phyloP scores from a whole-genome alignment of 495 filamentous ascomycete genomes.

The Penicillium paxilli region DNA sequence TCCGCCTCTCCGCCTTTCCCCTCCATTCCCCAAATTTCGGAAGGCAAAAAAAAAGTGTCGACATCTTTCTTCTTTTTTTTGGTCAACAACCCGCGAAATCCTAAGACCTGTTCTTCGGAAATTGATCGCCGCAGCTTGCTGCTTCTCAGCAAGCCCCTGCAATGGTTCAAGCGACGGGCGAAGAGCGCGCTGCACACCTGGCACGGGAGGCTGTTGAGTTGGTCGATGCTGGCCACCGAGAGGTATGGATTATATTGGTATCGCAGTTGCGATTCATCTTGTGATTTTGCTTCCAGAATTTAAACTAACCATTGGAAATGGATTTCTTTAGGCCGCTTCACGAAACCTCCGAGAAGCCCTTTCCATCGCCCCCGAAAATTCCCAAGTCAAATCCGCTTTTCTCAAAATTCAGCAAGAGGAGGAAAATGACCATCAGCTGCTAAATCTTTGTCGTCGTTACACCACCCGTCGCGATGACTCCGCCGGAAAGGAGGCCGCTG shows the following conservation, averaged over 20 bases:
- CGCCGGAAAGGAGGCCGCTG: slow-evolving; percentile 58
- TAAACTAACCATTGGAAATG: not conserved
- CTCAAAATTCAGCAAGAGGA: slow-evolving; percentile 53
- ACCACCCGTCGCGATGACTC: slow-evolving; percentile 49
- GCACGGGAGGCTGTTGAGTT: slow-evolving; percentile 52
- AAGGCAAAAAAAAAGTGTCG: slow-evolving; percentile 12
- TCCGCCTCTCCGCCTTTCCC: slow-evolving; percentile 16
- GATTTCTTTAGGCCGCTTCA: slow-evolving; percentile 48
- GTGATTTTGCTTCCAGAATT: not conserved
- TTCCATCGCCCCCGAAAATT: slow-evolving; percentile 58
- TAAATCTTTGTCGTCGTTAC: slow-evolving; percentile 57
- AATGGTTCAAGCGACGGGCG: slow-evolving; percentile 49
- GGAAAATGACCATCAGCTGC: slow-evolving; percentile 45
- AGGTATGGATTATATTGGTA: slow-evolving; percentile 33
- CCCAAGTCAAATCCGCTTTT: slow-evolving; percentile 52
- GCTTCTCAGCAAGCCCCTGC: slow-evolving; percentile 31
- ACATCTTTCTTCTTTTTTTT: not conserved
- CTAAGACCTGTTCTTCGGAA: slow-evolving; percentile 4
- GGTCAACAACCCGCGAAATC: not conserved
- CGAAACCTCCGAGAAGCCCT: slow-evolving; percentile 63
- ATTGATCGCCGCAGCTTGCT: slow-evolving; percentile 8
- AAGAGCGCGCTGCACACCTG: slow-evolving; percentile 51
- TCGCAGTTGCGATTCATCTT: too few relatives aligned
- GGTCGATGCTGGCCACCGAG: slow-evolving; percentile 47
- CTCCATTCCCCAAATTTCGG: not conserved